Evolutionary conservation across 441 rosid genomes (phyloP).

Genomic region (Hura crepitans): DNA sequence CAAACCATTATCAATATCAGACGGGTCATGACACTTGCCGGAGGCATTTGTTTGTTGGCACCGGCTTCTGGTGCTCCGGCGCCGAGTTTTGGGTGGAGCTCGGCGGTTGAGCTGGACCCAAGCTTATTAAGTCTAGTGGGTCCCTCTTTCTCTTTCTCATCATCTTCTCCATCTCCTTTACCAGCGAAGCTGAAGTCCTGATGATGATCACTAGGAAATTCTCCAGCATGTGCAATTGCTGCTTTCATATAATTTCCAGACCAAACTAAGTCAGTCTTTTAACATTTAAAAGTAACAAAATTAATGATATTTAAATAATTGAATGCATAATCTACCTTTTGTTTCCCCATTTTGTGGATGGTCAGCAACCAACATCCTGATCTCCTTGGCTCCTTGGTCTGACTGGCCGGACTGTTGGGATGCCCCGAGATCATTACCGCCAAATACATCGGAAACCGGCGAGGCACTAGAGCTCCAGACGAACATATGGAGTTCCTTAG

Average conservation of each 20-base stretch:
- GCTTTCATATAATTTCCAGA: slow-evolving; percentile 29
- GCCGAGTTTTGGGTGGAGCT: slow-evolving; percentile 53
- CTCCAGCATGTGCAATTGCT: slow-evolving; percentile 42
- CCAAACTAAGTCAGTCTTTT: not conserved
- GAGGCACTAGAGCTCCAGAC: slow-evolving; percentile 96
- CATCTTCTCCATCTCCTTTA: slow-evolving; percentile 42
- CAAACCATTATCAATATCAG: slow-evolving; percentile 95
- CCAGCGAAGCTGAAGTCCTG: slow-evolving; percentile 43
- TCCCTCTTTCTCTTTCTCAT: slow-evolving; percentile 50
- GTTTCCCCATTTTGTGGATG: slow-evolving; percentile 63
- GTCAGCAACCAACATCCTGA: slow-evolving; percentile 83
- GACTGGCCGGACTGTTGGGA: slow-evolving; percentile 69
- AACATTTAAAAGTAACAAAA: not conserved
- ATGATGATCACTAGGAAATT: slow-evolving; percentile 36
- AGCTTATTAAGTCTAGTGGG: slow-evolving; percentile 49
- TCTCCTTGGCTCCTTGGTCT: slow-evolving; percentile 87
- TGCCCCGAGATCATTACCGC: slow-evolving; percentile 51
- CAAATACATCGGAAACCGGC: slow-evolving; percentile 77
- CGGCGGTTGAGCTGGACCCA: slow-evolving; percentile 60
- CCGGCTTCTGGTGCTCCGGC: slow-evolving; percentile 39
- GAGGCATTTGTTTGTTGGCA: slow-evolving; percentile 70
- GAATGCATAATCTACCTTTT: slow-evolving; percentile 40
- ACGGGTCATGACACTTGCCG: slow-evolving; percentile 97
- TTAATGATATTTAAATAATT: not conserved
- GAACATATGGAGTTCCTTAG: slow-evolving; percentile 88